Evolutionary conservation across 345 rosid species (phyloP), one percentile per base, ranked within the genome.

Genomic region (Acer campestre): DNA sequence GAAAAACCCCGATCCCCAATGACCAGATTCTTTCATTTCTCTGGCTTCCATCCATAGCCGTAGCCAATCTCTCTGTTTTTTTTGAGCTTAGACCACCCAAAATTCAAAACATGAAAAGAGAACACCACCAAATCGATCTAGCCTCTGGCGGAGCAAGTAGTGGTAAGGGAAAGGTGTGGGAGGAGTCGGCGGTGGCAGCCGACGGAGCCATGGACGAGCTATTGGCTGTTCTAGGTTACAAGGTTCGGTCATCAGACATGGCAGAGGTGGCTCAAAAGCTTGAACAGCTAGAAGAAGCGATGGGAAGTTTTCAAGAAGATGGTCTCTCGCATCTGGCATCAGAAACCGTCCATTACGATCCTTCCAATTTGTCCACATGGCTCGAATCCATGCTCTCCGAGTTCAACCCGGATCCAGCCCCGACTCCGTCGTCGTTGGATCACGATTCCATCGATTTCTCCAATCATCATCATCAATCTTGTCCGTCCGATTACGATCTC

Each of bases 181-280:
- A 84, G 3, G 38, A 35, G 38, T 35, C 38, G 6, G 91, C 66
- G 29, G 69, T 61, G 3, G 70, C 66, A 9, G 76, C 80, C 13
- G 92, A 80, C 63, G 88, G 84, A 0, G 84, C 87, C 20, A 80
- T 90, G 93, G 98, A 94, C n/a, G 98, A 92, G 84, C 87, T 90
- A 4, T 77, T 94, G 23, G 95, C 92, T 6, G 88, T 84, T 20
- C 48, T 92, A 64, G 98, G 98, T 2, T 94, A 94, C 88, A 89
- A 89, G 27, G 98, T 94, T 0, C 80, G 82, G 77, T 80, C 94
- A 10, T 87, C 97, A 7, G 98, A 94, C 80, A 92, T 94, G 98
- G 95, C 87, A 0, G 97, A 90, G n/a, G 97, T 94, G 10, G 98
- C 97, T 13, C 86, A 84, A 22, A 94, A 94, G 83, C 91, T 94